Percentiles rank a stretch among this genome's conserved stretches.
phyloP scores from a whole-genome alignment of 108 stramenopile species.

The Aurantiochytrium sp. region DNA sequence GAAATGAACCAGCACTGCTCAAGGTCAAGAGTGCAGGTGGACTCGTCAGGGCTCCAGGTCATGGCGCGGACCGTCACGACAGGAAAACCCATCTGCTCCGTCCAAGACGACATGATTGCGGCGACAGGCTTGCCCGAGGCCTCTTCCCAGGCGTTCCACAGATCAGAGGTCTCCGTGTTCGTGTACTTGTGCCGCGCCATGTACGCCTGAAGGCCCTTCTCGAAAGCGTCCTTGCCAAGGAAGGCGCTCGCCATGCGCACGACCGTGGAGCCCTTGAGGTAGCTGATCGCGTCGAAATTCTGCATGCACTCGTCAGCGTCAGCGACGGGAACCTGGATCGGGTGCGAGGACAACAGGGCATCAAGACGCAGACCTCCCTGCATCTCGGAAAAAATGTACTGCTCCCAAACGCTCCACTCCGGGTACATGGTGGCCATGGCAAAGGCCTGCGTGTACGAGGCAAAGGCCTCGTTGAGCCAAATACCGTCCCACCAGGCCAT shows the following conservation, averaged over 20 bases:
- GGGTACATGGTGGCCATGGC: conserved; percentile 68
- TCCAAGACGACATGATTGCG: conserved; percentile 83
- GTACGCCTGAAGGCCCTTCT: conserved; percentile 37
- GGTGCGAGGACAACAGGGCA: conserved; percentile 71
- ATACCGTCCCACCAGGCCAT: conserved; percentile 95
- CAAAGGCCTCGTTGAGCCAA: conserved; percentile 97
- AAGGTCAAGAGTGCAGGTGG: conserved; percentile 49
- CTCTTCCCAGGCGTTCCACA: conserved; percentile 89
- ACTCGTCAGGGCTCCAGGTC: conserved; percentile 16
- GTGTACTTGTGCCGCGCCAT: conserved; percentile 29
- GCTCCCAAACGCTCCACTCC: conserved; percentile 73
- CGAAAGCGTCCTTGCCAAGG: conserved; percentile 19
- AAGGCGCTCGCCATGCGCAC: conserved; percentile 34
- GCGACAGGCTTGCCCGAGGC: conserved; percentile 71
- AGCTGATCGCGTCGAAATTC: conserved; percentile 89
- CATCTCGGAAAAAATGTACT: conserved; percentile 74
- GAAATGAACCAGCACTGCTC: conserved; percentile 81
- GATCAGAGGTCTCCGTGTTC: conserved; percentile 47
- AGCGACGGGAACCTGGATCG: conserved; percentile 65
- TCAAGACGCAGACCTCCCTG: conserved; percentile 71
- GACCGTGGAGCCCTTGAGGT: conserved; percentile 56
- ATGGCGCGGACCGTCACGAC: conserved; percentile 28
- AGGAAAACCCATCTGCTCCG: conserved; percentile 81
- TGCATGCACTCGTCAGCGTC: conserved; percentile 93
- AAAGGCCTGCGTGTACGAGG: conserved; percentile 73